Percentiles rank a stretch among this genome's conserved stretches.
These are phyloP conservation scores for Bremia lactucae DNA, from an alignment of 352 stramenopile species.

Conservation along the genomic window DNA sequence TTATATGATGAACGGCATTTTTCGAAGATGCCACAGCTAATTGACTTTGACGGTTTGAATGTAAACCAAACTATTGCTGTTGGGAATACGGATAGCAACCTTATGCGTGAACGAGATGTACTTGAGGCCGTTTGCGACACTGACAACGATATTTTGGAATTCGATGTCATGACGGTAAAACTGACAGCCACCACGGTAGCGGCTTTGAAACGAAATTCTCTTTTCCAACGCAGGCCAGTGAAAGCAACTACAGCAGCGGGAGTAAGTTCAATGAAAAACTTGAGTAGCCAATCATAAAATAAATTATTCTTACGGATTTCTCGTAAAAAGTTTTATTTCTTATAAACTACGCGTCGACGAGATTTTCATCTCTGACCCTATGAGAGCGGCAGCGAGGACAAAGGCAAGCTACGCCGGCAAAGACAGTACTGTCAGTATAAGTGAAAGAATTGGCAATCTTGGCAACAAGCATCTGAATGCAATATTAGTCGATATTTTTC, in stretches of 20 bases:
- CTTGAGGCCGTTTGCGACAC: slow-evolving; percentile 2
- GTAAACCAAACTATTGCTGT: background rate
- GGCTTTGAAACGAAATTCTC: background rate
- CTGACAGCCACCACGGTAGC: background rate
- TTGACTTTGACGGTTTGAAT: background rate
- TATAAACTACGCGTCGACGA: background rate
- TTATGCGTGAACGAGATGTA: slow-evolving; percentile 1
- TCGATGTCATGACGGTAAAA: background rate
- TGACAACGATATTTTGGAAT: slow-evolving; percentile 3
- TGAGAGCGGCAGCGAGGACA: background rate
- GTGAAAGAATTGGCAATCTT: slow-evolving; percentile 2
- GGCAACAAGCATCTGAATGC: slow-evolving; percentile 1
- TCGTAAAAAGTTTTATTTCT: too few relatives aligned
- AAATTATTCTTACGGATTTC: too few relatives aligned
- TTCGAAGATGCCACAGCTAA: slow-evolving; percentile 2
- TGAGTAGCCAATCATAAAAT: background rate
- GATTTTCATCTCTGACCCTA: background rate
- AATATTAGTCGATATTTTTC: slow-evolving; percentile 1
- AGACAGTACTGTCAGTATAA: background rate
- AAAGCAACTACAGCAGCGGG: slow-evolving; percentile 2
- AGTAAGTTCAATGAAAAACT: background rate
- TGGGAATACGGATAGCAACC: background rate
- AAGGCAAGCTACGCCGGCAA: background rate
- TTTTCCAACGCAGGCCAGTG: background rate
- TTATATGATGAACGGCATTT: background rate